These are phyloP conservation scores for Pestalotiopsis sp. DNA, from an alignment of 2,329 filamentous ascomycete genomes.

Conservation along the genomic window DNA sequence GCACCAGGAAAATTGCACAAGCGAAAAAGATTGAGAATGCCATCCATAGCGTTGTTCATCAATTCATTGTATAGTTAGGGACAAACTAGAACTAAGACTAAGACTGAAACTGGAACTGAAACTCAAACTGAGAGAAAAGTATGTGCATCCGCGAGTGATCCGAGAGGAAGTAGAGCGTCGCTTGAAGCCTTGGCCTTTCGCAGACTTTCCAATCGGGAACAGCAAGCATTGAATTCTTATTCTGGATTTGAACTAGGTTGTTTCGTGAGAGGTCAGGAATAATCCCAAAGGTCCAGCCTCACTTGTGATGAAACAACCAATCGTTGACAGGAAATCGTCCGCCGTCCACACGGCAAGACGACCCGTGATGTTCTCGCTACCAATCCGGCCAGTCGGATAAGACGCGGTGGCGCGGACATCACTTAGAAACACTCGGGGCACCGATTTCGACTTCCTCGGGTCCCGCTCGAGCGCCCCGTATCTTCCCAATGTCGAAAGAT, in stretches of 20 bases:
- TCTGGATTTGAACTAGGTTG: not conserved
- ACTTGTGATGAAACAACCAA: not conserved
- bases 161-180: not conserved
- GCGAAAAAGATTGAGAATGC: too few relatives aligned
- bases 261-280: not conserved
- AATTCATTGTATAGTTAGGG: too few relatives aligned
- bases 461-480: not conserved
- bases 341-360: not conserved
- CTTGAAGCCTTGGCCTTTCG: not conserved
- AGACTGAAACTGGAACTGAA: too few relatives aligned
- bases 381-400: not conserved
- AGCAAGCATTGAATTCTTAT: not conserved
- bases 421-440: not conserved
- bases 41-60: too few relatives aligned
- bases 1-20: too few relatives aligned
- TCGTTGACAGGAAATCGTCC: not conserved
- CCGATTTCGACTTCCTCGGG: not conserved
- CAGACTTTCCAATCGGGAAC: not conserved
- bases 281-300: not conserved
- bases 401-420: not conserved
- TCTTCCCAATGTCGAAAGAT: not conserved
- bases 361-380: not conserved
- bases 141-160: not conserved
- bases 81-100: too few relatives aligned
- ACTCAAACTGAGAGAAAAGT: not conserved